Evolutionary conservation across 2,329 filamentous ascomycete genomes (phyloP), one percentile per base, ranked within the genome.

Genomic region (Penicillium freii): DNA sequence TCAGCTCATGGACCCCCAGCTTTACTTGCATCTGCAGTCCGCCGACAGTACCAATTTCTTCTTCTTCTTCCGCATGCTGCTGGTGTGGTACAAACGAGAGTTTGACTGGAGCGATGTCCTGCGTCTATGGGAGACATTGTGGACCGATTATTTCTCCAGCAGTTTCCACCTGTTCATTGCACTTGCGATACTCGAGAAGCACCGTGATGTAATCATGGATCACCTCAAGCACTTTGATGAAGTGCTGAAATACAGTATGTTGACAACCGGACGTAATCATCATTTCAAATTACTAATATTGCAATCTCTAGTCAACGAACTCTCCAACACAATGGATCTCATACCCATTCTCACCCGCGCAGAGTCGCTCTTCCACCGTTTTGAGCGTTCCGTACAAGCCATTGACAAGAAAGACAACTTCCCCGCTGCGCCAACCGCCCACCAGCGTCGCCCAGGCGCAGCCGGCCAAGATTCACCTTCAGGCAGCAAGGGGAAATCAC

Each of bases 1-100:
- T 13, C 92, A 96, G 71, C 90, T 99, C 56, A 92, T 99, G 86
- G 94, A 99, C 65, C 94, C 95, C 0, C 90, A 92, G 71, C 85
- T 99, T 8, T 97, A 97, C 75, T 82, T 90, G 2, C 94, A 99
- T 68, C 84, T 99, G 0, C 86, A 96, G 73, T 87, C 84, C 17
- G 90, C 92, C 21, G 95, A 99, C 69, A 95, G 90, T 69, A 99
- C 94, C 25, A 99, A 99, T 74, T 99, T 99, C 76, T 99, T 99
- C 77, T 99, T 99, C 80, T 97, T 99, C 81, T 99, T 97, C 84
- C 90, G 94, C 59, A 97, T 97, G 94, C 82, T 99, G 34, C 82
- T 99, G 1, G 94, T 99, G 10, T 99, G 94, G 94, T 99, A 94
- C 76, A 99, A 99, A 80, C 88, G 94, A 47, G 94, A 99, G 75